Evolutionary conservation across 23 red algal species (phyloP), one percentile per base, ranked within the genome.

Genomic region (Gracilariopsis chorda): DNA sequence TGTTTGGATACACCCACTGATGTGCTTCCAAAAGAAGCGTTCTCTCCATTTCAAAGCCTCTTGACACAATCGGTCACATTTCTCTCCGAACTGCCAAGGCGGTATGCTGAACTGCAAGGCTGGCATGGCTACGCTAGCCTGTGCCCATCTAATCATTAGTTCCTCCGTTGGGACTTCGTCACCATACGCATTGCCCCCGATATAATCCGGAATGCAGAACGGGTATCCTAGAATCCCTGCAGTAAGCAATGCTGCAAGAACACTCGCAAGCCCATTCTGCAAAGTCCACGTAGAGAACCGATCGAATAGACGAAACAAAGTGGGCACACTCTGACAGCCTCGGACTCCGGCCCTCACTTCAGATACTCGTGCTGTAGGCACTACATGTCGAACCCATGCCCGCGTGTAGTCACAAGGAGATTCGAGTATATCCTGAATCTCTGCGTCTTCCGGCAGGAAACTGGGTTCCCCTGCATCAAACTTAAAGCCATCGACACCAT

Each of bases 401-500:
- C 91, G 76, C 12, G 95, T 98, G 79, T 98, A 98, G 25, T 98
- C 95, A 29, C 69, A 78, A 1, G 90, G 88, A 51, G 77, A 73
- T 17, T 75, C 57, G 36, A 90, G 27, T 20, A 86, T 59, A 69
- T 86, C 86, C 37, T 90, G 80, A 67, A 89, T 17, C 56, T 51
- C 46, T 19, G 78, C 61, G 23, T 84, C 65, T 41, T 63, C 49
- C 17, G 95, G 95, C 48, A 98, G 52, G 67, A 98, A 98, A 82
- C 90, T 84, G 17, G 90, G 86, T 61, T 98, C 95, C 14, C 95
- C 95, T 13, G 88, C 95, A 86, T 98, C 95, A 84, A 98, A 98
- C 74, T 98, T 98, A 71, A 98, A 98, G 53, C 95, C 95, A 72
- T 98, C 95, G 14, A 98, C 56, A 19, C 95, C 95, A 77, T 89